phyloP scores from a whole-genome alignment of 139 green algal genomes.

The Micractinium conductrix region DNA sequence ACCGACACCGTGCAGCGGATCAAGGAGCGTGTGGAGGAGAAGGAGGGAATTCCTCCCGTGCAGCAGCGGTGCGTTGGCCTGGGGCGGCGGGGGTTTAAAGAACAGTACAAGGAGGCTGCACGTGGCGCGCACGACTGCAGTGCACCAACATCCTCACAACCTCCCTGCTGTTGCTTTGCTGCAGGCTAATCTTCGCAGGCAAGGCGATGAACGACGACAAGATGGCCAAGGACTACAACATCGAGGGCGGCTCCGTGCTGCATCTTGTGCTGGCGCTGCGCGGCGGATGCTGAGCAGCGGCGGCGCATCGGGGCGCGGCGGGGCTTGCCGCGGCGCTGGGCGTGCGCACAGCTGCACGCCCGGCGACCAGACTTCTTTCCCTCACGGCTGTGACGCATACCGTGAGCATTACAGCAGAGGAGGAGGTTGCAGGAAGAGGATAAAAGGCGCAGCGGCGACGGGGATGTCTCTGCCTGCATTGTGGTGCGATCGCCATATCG shows the following conservation, averaged over 20 bases:
- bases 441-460: no score
- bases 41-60: constrained; percentile 99
- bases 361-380: background rate
- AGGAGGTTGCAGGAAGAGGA: no score
- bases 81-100: no score
- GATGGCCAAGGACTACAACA: constrained; percentile 98
- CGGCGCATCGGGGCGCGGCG: no score
- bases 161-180: background rate
- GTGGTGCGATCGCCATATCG: background rate
- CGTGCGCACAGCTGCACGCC: no score
- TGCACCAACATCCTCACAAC: background rate
- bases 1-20: constrained; percentile 97
- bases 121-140: background rate
- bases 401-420: no score
- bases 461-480: no score
- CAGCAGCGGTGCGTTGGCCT: constrained; percentile 84
- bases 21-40: constrained; percentile 99
- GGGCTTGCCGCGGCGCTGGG: no score
- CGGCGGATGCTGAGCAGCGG: constrained; percentile 36
- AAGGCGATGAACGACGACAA: constrained; percentile 99
- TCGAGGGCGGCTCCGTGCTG: constrained; percentile 81
- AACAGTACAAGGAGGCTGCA: no score
- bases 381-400: no score
- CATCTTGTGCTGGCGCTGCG: constrained; percentile 89
- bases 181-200: constrained; percentile 94